Base-by-base conservation (phyloP, 371 early-diverging fungal genomes). In the Phascolomyces articulosus region DNA sequence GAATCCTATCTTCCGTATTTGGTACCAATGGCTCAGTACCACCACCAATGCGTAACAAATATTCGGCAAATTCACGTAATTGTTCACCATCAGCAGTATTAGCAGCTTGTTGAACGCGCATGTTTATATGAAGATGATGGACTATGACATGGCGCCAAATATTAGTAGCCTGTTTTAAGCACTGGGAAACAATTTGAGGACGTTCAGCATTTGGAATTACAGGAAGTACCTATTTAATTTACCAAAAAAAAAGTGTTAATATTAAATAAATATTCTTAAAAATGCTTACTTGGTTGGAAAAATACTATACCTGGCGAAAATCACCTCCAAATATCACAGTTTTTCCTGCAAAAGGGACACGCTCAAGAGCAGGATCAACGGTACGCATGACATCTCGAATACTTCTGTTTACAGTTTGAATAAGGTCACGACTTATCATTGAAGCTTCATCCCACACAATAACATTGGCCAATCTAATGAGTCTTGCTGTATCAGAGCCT, bases 391-490 rank as follows among this genome's bases (percentile, higher is more conserved):
- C 20, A 34, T 80, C 71, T 20, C 51, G 44, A 0, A 80, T 60
- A 3, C 64, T 55, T 7, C 64, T 28, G 51, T 67, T 62, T 3
- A 74, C 70, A 18, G 73, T 69, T 57, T 76, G 68, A 26, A 74
- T 48, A 3, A 56, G 29, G 62, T 68, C 31, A 1, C 55, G 48
- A 49, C 70, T 55, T 1, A 49, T 58, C 70, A 73, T 74, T 3
- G 77, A 67, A 1, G 68, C 70, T 58, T 77, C 75, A 54, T 77
- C 77, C 74, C 77, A 77, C 9, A 75, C 21, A 34, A 80, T 72
- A 1, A 74, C 6, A 6, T 49, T 55, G 10, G 73, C 40, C 23
- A 28, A 4, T 15, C 41, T n/a, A 6, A 75, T 40, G 1, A 71
- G 38, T 16, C 51, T 0, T 11, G 74, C 70, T 1, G 58, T 24